A percentile compares a stretch with the other conserved stretches of the same genome.
Conservation (phyloP, 2,329 filamentous ascomycete genomes). For the Calycina herbarum region DNA sequence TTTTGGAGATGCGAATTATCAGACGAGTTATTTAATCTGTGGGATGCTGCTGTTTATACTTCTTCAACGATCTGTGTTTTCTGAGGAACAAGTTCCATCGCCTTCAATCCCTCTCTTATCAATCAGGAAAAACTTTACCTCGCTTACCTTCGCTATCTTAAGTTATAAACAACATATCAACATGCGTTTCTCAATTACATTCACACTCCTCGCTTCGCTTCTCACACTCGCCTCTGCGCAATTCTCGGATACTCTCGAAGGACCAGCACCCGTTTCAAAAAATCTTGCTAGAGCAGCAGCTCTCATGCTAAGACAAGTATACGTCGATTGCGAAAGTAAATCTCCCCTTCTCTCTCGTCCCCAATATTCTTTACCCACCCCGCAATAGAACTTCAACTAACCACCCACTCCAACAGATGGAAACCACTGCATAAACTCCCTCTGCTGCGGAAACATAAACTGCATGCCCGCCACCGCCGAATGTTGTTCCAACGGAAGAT, state of each 20-base stretch:
- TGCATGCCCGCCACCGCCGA: constrained; percentile 8
- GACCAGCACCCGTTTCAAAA: constrained; percentile 1
- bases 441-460: constrained; percentile 11
- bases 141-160: not conserved
- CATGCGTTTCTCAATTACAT: constrained; percentile 6
- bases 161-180: not conserved
- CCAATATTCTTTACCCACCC: too few species aligned
- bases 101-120: too few species aligned
- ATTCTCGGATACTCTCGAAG: constrained; percentile 3
- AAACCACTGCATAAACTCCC: constrained; percentile 7
- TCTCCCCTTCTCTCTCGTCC: not conserved
- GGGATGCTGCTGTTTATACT: not conserved
- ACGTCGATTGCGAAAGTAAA: constrained; percentile 4
- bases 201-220: not conserved
- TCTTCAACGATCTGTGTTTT: not conserved
- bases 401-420: constrained; percentile 1
- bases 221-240: not conserved
- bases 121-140: too few species aligned
- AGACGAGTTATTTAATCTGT: not conserved
- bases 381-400: not conserved
- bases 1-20: not conserved
- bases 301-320: not conserved
- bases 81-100: not conserved
- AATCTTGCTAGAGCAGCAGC: not conserved
- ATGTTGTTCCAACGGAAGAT: constrained; percentile 11